Evolutionary conservation across 495 filamentous ascomycete genomes (phyloP), one percentile per base, ranked within the genome.

Genomic region (Talaromyces stipitatus): DNA sequence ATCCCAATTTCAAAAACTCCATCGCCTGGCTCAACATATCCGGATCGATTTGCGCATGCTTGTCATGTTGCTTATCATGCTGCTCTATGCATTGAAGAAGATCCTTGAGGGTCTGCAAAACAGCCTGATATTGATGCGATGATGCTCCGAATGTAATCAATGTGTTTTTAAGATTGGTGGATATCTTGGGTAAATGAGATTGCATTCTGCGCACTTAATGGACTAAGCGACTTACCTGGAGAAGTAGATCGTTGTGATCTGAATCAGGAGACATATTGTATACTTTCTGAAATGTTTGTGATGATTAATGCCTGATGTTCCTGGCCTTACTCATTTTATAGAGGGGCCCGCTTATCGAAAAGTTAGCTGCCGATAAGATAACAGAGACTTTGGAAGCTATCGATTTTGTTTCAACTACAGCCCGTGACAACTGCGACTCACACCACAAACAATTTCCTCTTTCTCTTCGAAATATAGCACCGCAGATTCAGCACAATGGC

Each of bases 141-240:
- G 67, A 62, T 6, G 68, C 16, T 3, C 74, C 74, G 50, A 72
- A 78, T 4, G 74, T 78, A 30, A 68, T 63, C 4, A 75, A 57
- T 4, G 73, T 66, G 54, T 78, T 78, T 48, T 64, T 62, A 12
- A 78, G 69, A 56, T 70, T 76, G 41, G 65, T 66, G 7, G 68
- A 72, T 57, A 78, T 72, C 74, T 78, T 74, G 43, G 5, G n/a
- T 53, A 10, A 53, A 26, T 53, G 9, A 9, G 2, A 16, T n/a
- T n/a, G n/a, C n/a, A n/a, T n/a, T n/a, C n/a, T n/a, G 24, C 20
- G 46, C 3, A 9, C 3, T 7, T 3, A n/a, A 48, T 10, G 38
- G 12, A 33, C 43, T 9, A 22, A 23, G 14, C 8, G 5, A 45
- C 41, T 30, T 50, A 61, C 59, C 23, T 61, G 47, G 18, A 58